Evolutionary conservation across 176 grass and related monocot genomes (phyloP).

Genomic region (Carex myosuroides): DNA sequence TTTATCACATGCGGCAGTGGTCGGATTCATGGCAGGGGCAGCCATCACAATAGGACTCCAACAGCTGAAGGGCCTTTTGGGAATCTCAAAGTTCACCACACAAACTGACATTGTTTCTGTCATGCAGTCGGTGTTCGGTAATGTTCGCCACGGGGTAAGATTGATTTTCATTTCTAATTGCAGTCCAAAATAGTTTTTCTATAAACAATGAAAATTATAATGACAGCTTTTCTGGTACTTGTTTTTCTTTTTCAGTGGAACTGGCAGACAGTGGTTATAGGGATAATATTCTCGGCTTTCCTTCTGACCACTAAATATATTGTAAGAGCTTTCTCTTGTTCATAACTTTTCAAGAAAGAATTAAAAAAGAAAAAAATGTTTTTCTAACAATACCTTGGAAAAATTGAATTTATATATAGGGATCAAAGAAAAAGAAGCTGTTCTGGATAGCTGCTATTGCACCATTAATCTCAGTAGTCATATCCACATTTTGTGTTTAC

Average conservation of each 20-base stretch:
- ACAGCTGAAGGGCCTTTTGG: slow-evolving; percentile 83
- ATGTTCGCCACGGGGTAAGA: slow-evolving; percentile 60
- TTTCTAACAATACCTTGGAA: neutral
- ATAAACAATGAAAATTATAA: neutral
- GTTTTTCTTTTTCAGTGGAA: slow-evolving; percentile 59
- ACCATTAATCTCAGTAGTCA: slow-evolving; percentile 60
- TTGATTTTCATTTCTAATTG: neutral
- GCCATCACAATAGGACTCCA: slow-evolving; percentile 77
- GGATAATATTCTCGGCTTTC: slow-evolving; percentile 46
- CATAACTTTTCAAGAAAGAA: neutral
- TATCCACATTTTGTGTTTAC: slow-evolving; percentile 73
- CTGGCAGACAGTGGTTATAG: slow-evolving; percentile 73
- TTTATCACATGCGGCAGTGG: slow-evolving; percentile 76
- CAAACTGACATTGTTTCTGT: slow-evolving; percentile 66
- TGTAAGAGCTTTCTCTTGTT: slow-evolving; percentile 35
- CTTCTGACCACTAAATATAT: slow-evolving; percentile 65
- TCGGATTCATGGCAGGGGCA: slow-evolving; percentile 83
- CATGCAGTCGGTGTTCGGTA: slow-evolving; percentile 61
- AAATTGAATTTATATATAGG: slow-evolving; percentile 37
- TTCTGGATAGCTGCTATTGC: slow-evolving; percentile 83
- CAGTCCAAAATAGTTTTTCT: neutral
- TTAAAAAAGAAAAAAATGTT: neutral
- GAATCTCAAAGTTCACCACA: slow-evolving; percentile 63
- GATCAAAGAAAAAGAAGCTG: slow-evolving; percentile 55
- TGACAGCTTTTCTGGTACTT: neutral